Conservation (phyloP, 768 basidiomycete genomes). For the Lactarius quietus region DNA sequence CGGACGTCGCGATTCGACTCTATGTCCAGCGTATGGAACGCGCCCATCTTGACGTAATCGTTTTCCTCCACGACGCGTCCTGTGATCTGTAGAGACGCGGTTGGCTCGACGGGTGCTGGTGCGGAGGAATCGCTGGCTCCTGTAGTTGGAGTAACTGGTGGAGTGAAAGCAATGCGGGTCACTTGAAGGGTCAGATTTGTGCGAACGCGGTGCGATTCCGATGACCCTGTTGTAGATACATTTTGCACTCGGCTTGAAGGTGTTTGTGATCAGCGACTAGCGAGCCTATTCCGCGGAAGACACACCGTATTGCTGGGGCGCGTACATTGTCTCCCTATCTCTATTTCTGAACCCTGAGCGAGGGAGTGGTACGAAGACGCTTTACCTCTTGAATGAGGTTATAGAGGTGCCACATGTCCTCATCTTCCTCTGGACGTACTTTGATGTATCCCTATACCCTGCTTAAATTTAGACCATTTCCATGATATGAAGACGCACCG, state of each 20-base stretch:
- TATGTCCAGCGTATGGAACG: conserved; percentile 91
- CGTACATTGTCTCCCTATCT: conserved; percentile 72
- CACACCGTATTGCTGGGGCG: conserved; percentile 78
- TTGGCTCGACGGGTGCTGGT: conserved; percentile 32
- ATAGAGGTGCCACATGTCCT: conserved; percentile 99
- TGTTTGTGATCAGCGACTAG: not conserved
- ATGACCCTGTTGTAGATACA: conserved; percentile 89
- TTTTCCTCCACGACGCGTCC: conserved; percentile 88
- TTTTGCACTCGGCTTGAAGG: conserved; percentile 73
- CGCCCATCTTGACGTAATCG: conserved; percentile 84
- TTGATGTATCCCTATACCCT: conserved; percentile 78
- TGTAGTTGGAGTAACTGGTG: conserved; percentile 51
- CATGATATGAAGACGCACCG: conserved; percentile 45
- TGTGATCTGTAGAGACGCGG: conserved; percentile 75
- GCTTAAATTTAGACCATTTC: conserved; percentile 31
- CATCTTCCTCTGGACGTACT: conserved; percentile 95
- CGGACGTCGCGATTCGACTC: conserved; percentile 89
- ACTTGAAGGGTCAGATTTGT: conserved; percentile 83
- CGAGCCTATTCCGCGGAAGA: not conserved
- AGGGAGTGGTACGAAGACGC: conserved; percentile 7
- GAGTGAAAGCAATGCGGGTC: conserved; percentile 74
- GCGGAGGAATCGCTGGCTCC: conserved; percentile 37
- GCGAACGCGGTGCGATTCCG: conserved; percentile 84
- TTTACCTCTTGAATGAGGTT: conserved; percentile 82
- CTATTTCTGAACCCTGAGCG: conserved; percentile 25